phyloP scores from a whole-genome alignment of 257 asterid species.

The Fraxinus anomala region DNA sequence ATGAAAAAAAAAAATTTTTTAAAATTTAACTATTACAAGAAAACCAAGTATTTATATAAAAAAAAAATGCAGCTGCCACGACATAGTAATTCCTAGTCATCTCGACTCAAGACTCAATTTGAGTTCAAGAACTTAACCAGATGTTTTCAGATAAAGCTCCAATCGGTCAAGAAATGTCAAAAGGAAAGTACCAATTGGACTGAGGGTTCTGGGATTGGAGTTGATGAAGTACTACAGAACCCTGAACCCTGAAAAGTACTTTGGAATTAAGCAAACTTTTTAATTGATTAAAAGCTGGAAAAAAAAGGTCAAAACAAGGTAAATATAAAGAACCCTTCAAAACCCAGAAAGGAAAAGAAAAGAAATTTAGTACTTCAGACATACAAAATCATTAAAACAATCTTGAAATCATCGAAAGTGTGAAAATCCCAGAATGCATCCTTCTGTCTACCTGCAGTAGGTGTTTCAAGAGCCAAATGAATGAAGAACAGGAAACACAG shows the following conservation, averaged over 20 bases:
- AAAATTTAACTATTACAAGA: neutral
- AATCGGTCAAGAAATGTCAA: neutral
- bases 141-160: neutral
- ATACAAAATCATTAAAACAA: neutral
- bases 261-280: conserved; percentile 25
- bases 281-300: conserved; percentile 14
- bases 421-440: conserved; percentile 14
- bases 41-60: neutral
- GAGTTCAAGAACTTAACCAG: conserved; percentile 18
- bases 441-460: neutral
- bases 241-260: conserved; percentile 53
- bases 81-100: neutral
- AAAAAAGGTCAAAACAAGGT: conserved; percentile 30
- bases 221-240: conserved; percentile 34
- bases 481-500: neutral
- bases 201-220: conserved; percentile 3
- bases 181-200: conserved; percentile 13
- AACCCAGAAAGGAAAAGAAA: conserved; percentile 22
- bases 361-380: neutral
- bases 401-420: conserved; percentile 31
- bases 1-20: conserved; percentile 3
- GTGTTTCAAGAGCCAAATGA: neutral
- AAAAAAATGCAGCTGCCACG: neutral
- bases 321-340: conserved; percentile 1
- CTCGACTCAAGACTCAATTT: conserved; percentile 1